Percentiles rank a stretch among this genome's conserved stretches.
These are phyloP conservation scores for Chamaecyparis obtusa DNA, from an alignment of 75 land plant species.

Conservation along the genomic window DNA sequence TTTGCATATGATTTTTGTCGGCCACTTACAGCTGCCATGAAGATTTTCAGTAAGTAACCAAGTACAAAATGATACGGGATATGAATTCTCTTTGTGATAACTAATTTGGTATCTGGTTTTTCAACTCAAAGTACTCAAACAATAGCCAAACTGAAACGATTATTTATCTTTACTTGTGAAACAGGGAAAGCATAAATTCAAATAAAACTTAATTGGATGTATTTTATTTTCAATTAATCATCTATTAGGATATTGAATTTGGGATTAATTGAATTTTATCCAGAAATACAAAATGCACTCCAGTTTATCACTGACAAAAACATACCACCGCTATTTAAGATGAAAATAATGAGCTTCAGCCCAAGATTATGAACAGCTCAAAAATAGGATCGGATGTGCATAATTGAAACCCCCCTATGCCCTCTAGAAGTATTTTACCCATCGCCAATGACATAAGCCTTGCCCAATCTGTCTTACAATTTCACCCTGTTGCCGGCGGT, in stretches of 20 bases:
- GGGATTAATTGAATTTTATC: background rate
- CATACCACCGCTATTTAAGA: background rate
- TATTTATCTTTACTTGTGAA: background rate
- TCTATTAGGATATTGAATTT: background rate
- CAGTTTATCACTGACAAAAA: background rate
- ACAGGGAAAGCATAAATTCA: background rate
- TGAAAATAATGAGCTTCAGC: background rate
- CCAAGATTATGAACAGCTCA: background rate
- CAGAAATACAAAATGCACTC: background rate
- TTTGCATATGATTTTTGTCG: no score
- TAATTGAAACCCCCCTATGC: slow-evolving; percentile 95
- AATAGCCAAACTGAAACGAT: background rate
- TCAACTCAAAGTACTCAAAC: background rate
- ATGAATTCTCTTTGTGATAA: background rate
- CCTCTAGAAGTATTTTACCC: slow-evolving; percentile 97
- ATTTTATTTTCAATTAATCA: background rate
- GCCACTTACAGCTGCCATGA: no score
- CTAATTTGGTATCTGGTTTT: background rate
- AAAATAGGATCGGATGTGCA: background rate
- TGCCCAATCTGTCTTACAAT: slow-evolving; percentile 97
- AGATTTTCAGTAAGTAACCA: no score
- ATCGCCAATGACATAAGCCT: slow-evolving; percentile 90
- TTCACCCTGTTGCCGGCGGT: no score
- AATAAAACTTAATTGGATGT: background rate
- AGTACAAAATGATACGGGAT: no score